Percentiles rank a stretch among this genome's conserved stretches.
Evolutionary conservation across 768 basidiomycete genomes (phyloP).

Genomic region (Boletus rubropictus): DNA sequence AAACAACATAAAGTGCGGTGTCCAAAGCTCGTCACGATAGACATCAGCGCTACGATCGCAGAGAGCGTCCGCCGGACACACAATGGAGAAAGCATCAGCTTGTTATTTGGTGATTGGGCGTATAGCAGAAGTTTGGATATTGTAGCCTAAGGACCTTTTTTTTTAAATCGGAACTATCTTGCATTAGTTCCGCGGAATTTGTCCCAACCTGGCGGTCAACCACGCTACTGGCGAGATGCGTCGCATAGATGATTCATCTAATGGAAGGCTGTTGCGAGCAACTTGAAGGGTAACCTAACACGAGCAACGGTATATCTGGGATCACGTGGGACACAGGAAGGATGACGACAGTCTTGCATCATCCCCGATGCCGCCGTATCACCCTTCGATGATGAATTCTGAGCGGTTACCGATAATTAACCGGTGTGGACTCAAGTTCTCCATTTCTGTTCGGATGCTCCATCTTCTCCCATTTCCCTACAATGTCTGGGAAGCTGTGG

Average conservation of each 20-base stretch:
- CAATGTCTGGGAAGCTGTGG: constrained; percentile 10
- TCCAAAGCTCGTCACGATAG: constrained; percentile 81
- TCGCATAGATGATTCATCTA: no score
- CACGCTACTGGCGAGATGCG: neutral
- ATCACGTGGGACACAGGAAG: no score
- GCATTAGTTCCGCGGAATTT: neutral
- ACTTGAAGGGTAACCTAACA: no score
- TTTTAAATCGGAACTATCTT: neutral
- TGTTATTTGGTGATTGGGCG: constrained; percentile 82
- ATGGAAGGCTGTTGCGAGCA: no score
- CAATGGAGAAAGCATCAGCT: constrained; percentile 88
- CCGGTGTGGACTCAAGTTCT: neutral
- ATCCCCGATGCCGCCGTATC: no score
- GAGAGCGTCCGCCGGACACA: constrained; percentile 95
- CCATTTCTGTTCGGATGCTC: neutral
- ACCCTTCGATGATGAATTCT: neutral
- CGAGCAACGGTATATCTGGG: no score
- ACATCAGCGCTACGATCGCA: constrained; percentile 86
- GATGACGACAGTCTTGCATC: no score
- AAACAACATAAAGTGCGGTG: constrained; percentile 53
- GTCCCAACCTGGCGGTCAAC: neutral
- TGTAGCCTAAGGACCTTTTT: constrained; percentile 10
- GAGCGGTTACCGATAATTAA: neutral
- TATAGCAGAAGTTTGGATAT: constrained; percentile 36
- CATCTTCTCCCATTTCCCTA: neutral